Percentiles rank a stretch among this genome's conserved stretches.
These are phyloP conservation scores for Acer negundo DNA, from an alignment of 345 rosid species.

Conservation along the genomic window DNA sequence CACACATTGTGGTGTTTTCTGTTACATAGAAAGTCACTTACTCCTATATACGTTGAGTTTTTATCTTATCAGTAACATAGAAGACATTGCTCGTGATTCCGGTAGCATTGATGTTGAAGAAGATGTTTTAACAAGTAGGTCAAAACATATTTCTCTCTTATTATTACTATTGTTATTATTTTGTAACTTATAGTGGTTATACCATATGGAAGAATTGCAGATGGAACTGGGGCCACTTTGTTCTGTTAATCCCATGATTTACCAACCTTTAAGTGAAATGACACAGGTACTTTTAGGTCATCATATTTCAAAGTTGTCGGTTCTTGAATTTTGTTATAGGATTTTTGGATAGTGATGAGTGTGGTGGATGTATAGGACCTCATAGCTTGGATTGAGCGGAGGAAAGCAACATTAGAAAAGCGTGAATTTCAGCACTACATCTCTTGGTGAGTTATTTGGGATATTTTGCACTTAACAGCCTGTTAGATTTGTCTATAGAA, in stretches of 20 bases:
- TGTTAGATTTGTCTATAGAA: not conserved
- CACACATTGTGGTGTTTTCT: not conserved
- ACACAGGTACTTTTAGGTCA: constrained; percentile 48
- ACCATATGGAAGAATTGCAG: constrained; percentile 63
- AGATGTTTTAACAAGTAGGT: constrained; percentile 77
- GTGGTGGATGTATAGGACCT: constrained; percentile 52
- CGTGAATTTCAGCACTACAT: constrained; percentile 79
- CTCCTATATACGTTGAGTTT: not conserved
- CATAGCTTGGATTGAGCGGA: constrained; percentile 69
- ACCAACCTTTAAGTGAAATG: constrained; percentile 84
- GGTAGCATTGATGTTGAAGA: constrained; percentile 90
- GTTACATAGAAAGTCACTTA: not conserved
- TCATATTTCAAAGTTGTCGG: not conserved
- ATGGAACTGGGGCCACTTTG: constrained; percentile 65
- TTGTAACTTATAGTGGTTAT: constrained; percentile 31
- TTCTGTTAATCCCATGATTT: constrained; percentile 45
- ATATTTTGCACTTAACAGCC: not conserved
- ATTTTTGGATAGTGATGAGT: constrained; percentile 18
- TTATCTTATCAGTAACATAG: constrained; percentile 68
- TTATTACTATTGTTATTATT: constrained; percentile 2
- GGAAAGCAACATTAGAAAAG: constrained; percentile 60
- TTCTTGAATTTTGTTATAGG: not conserved
- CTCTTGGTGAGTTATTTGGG: constrained; percentile 57
- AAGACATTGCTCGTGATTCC: constrained; percentile 93
- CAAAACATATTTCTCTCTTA: constrained; percentile 3